Conservation (phyloP, 192 early-diverging fungal species). For the Jimgerdemannia flammicorona region DNA sequence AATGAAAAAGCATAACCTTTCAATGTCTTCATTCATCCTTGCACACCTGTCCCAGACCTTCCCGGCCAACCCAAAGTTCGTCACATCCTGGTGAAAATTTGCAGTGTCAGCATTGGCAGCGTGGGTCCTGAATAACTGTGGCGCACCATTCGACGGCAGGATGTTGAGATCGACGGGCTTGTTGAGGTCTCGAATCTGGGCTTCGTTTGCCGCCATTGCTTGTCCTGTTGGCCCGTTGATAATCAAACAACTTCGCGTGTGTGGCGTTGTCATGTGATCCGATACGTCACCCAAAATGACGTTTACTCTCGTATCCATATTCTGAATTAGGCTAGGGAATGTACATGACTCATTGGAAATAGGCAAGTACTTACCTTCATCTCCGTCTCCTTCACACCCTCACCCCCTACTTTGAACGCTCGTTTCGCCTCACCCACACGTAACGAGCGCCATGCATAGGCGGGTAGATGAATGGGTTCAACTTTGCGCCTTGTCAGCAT, state of each 20-base stretch:
- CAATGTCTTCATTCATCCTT: neutral
- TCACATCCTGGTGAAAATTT: slow-evolving; percentile 34
- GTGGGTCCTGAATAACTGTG: neutral
- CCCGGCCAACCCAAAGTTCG: slow-evolving; percentile 45
- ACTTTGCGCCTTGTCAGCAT: neutral
- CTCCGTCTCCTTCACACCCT: neutral
- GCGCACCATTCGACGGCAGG: neutral
- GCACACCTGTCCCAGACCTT: slow-evolving; percentile 50
- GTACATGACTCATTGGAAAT: neutral
- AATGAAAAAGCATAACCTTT: neutral
- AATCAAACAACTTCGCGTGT: too few relatives aligned
- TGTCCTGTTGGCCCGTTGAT: neutral
- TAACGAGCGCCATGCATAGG: neutral
- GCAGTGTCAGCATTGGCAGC: neutral
- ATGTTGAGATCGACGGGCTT: neutral
- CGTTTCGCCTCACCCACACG: neutral
- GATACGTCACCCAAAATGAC: neutral
- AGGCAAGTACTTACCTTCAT: neutral
- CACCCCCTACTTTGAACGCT: neutral
- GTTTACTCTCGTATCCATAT: too few relatives aligned
- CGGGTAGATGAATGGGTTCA: neutral
- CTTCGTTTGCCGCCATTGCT: neutral
- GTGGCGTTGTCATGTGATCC: neutral
- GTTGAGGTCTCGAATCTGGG: neutral
- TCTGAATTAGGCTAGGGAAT: too few relatives aligned